Conservation (phyloP, 805 yeast genomes). For the Wickerhamomyces pijperi region DNA sequence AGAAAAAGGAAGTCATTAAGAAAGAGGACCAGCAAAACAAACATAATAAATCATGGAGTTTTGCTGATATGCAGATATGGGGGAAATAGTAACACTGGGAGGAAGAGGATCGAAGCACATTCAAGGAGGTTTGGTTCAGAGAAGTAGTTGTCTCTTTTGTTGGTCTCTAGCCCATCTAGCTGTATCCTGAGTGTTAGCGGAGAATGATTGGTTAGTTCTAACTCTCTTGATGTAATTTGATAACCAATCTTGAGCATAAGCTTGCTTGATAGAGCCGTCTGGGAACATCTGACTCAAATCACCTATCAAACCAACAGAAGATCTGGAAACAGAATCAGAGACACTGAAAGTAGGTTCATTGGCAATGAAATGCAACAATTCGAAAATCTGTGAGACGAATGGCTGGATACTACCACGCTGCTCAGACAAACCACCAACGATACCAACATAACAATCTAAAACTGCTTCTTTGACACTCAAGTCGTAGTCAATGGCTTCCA, state of each 20-base stretch:
- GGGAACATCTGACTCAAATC: conserved; percentile 85
- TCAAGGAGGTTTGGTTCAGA: neutral
- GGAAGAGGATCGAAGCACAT: neutral
- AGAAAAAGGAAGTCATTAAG: conserved; percentile 6
- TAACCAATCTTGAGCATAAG: conserved; percentile 69
- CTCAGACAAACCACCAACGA: conserved; percentile 78
- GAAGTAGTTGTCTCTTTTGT: conserved; percentile 15
- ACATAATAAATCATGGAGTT: conserved; percentile 3
- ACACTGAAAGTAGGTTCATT: conserved; percentile 48
- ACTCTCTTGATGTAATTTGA: conserved; percentile 65
- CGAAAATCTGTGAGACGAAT: conserved; percentile 60
- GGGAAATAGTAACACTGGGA: conserved; percentile 1
- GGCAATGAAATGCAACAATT: conserved; percentile 50
- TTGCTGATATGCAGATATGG: neutral
- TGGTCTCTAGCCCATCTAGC: conserved; percentile 96
- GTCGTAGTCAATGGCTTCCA: conserved; percentile 71
- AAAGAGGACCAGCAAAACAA: conserved; percentile 5
- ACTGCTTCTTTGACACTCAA: conserved; percentile 71
- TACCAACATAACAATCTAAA: conserved; percentile 92
- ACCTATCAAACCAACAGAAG: conserved; percentile 86
- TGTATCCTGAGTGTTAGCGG: conserved; percentile 69
- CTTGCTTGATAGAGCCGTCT: conserved; percentile 58
- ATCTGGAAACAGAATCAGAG: conserved; percentile 64
- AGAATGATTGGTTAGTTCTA: conserved; percentile 49
- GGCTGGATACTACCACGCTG: conserved; percentile 54